Conservation (phyloP, 2,329 filamentous ascomycete species). For the Epichloe baconii region DNA sequence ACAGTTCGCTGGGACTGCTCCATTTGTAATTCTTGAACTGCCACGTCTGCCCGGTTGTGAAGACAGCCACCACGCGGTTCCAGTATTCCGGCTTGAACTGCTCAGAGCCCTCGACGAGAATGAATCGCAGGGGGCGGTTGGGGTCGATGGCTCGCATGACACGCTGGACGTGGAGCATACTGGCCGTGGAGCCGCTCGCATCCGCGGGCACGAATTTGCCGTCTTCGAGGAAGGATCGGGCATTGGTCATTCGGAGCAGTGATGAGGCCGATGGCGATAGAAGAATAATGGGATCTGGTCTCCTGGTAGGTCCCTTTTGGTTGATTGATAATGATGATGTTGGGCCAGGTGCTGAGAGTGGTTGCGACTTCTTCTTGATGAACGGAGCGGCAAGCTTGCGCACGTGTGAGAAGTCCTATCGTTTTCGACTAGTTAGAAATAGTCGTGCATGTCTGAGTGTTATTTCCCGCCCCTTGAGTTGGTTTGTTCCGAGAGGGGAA, state of each 20-base stretch:
- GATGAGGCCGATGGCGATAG: conserved; percentile 93
- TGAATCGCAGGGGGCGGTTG: conserved; percentile 71
- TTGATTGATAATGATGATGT: conserved; percentile 39
- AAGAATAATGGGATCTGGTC: conserved; percentile 80
- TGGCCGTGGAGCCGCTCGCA: conserved; percentile 51
- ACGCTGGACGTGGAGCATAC: conserved; percentile 78
- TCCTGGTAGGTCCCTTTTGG: conserved; percentile 35
- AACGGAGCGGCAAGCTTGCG: conserved; percentile 74
- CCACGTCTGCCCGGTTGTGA: conserved; percentile 95
- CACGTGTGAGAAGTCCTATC: conserved; percentile 83
- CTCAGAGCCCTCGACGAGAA: conserved; percentile 83
- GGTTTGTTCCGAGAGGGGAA: too few species aligned
- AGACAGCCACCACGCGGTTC: conserved; percentile 87
- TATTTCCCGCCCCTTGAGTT: too few species aligned
- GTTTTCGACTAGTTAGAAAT: neutral
- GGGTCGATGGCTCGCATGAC: conserved; percentile 58
- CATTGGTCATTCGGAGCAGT: conserved; percentile 87
- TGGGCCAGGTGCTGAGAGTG: conserved; percentile 25
- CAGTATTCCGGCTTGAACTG: conserved; percentile 98
- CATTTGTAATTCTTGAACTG: conserved; percentile 99
- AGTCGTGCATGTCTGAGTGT: neutral
- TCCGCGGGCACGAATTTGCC: conserved; percentile 72
- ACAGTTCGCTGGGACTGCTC: conserved; percentile 77
- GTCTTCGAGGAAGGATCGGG: conserved; percentile 82
- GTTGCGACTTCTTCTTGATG: conserved; percentile 47